phyloP scores from a whole-genome alignment of 805 yeast species.

The Candida nonsorbophila region DNA sequence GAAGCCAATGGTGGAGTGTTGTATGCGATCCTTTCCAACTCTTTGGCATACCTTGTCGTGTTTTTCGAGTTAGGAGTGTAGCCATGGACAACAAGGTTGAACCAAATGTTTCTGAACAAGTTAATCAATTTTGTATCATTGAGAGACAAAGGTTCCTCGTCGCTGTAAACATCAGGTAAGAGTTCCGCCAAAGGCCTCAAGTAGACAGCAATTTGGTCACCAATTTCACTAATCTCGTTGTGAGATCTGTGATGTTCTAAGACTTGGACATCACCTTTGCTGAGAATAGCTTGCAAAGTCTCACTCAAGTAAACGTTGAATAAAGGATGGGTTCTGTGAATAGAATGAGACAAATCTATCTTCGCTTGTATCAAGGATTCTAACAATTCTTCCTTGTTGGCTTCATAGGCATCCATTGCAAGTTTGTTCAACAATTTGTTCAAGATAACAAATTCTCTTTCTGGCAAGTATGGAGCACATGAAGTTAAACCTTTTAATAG shows the following conservation, averaged over 20 bases:
- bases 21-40: conserved; percentile 70
- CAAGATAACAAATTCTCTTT: conserved; percentile 63
- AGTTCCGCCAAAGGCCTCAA: conserved; percentile 72
- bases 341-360: conserved; percentile 33
- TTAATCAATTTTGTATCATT: conserved; percentile 47
- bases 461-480: conserved; percentile 57
- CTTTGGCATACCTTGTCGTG: conserved; percentile 39
- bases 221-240: conserved; percentile 63
- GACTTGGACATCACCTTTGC: conserved; percentile 73
- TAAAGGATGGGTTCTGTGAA: conserved; percentile 41
- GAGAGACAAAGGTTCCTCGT: conserved; percentile 37
- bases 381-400: conserved; percentile 31
- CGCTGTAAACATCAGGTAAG: conserved; percentile 50
- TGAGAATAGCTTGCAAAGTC: conserved; percentile 58
- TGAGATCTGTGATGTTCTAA: conserved; percentile 79
- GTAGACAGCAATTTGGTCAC: conserved; percentile 57
- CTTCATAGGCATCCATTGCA: conserved; percentile 38
- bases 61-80: conserved; percentile 58
- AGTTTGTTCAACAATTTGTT: conserved; percentile 52
- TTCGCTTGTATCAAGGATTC: conserved; percentile 48
- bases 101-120: conserved; percentile 87
- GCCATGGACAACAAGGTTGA: conserved; percentile 89
- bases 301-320: conserved; percentile 54
- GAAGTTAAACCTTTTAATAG: conserved; percentile 59
- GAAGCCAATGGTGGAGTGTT: conserved; percentile 86